Evolutionary conservation across 2,329 filamentous ascomycete genomes (phyloP).

Genomic region (Penicillium psychrosexuale): DNA sequence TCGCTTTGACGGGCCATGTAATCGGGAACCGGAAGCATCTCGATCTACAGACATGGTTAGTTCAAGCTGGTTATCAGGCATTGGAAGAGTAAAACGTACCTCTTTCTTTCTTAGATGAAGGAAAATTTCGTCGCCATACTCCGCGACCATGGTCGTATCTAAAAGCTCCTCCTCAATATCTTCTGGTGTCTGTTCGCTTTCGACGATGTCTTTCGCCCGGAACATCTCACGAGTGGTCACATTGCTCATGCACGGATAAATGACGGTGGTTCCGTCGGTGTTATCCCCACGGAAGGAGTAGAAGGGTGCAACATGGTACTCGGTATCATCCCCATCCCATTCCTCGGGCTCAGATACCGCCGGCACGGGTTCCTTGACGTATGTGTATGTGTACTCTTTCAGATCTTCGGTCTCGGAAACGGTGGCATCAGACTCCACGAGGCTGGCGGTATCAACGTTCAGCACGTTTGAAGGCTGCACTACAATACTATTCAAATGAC

Average conservation of each 20-base stretch:
- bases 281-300: conserved; percentile 73
- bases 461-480: conserved; percentile 6
- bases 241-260: conserved; percentile 60
- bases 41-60: conserved; percentile 51
- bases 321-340: conserved; percentile 70
- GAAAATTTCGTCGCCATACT: conserved; percentile 96
- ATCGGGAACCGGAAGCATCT: conserved; percentile 79
- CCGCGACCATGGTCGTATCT: conserved; percentile 96
- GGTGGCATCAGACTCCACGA: conserved; percentile 20
- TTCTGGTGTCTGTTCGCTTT: conserved; percentile 62
- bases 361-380: conserved; percentile 22
- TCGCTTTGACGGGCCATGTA: conserved; percentile 99
- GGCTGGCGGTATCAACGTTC: neutral
- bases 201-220: conserved; percentile 63
- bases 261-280: conserved; percentile 63
- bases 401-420: conserved; percentile 15
- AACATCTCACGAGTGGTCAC: conserved; percentile 71
- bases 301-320: conserved; percentile 74
- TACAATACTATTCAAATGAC: neutral
- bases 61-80: neutral
- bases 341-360: conserved; percentile 59
- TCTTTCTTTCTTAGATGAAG: conserved; percentile 86
- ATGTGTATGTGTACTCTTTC: conserved; percentile 3
- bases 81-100: conserved; percentile 51
- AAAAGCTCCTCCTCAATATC: conserved; percentile 85